phyloP scores from a whole-genome alignment of 768 basidiomycete genomes.

The Austroboletus eburneus region DNA sequence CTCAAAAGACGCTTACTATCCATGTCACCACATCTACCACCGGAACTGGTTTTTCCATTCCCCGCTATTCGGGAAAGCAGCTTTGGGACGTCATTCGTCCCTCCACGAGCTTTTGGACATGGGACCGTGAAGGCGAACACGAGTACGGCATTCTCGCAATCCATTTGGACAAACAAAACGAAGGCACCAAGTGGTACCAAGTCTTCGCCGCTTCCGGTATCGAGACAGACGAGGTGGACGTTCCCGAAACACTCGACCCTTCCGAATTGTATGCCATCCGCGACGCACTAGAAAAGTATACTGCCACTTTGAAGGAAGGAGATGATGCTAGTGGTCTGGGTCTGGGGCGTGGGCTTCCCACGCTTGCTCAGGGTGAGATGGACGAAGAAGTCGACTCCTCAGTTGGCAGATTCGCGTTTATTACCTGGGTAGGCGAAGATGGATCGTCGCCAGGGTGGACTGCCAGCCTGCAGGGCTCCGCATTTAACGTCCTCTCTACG shows the following conservation, averaged over 20 bases:
- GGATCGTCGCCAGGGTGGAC: slow-evolving; percentile 46
- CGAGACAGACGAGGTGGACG: slow-evolving; percentile 52
- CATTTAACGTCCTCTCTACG: slow-evolving; percentile 61
- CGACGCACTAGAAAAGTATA: slow-evolving; percentile 85
- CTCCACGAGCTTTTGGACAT: slow-evolving; percentile 88
- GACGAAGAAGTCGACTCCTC: slow-evolving; percentile 85
- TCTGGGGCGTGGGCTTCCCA: slow-evolving; percentile 66
- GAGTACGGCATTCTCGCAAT: slow-evolving; percentile 70
- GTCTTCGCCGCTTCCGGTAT: slow-evolving; percentile 63
- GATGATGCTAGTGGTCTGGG: slow-evolving; percentile 61
- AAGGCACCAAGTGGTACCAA: slow-evolving; percentile 81
- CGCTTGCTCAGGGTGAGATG: slow-evolving; percentile 82
- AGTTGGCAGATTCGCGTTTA: slow-evolving; percentile 58
- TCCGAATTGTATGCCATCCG: slow-evolving; percentile 75
- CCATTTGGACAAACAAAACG: slow-evolving; percentile 83
- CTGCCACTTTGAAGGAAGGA: slow-evolving; percentile 53
- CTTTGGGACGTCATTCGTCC: slow-evolving; percentile 81
- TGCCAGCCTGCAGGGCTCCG: slow-evolving; percentile 27
- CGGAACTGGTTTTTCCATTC: slow-evolving; percentile 37
- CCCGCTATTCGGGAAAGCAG: slow-evolving; percentile 54
- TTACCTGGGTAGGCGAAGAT: slow-evolving; percentile 64
- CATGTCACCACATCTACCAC: slow-evolving; percentile 44
- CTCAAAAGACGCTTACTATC: slow-evolving; percentile 59
- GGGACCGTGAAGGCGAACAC: slow-evolving; percentile 72
- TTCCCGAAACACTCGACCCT: slow-evolving; percentile 85